Conservation (phyloP, 176 grass and related monocot species). For the Miscanthus lutarioriparius region DNA sequence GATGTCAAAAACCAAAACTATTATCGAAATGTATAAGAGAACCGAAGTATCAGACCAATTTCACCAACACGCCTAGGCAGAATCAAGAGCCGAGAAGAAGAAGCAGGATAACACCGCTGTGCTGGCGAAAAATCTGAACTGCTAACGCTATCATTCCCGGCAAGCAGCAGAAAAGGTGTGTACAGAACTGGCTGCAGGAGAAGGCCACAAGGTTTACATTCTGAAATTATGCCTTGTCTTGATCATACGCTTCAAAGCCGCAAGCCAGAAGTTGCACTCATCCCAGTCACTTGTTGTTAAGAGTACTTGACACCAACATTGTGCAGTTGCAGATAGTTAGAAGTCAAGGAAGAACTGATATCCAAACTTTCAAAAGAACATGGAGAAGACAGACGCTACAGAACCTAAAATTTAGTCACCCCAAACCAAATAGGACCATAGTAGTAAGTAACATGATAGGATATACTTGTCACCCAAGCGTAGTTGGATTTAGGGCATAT, state of each 20-base stretch:
- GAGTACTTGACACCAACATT: slow-evolving; percentile 53
- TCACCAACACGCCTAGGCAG: slow-evolving; percentile 22
- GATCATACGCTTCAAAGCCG: slow-evolving; percentile 90
- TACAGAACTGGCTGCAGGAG: slow-evolving; percentile 45
- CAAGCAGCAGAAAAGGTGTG: slow-evolving; percentile 46
- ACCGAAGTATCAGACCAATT: slow-evolving; percentile 36
- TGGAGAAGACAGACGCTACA: neutral
- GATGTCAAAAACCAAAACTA: slow-evolving; percentile 23
- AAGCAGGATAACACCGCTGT: slow-evolving; percentile 16
- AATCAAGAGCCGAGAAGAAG: neutral
- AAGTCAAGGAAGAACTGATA: neutral
- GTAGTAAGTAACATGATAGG: too few relatives aligned
- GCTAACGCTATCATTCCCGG: slow-evolving; percentile 33
- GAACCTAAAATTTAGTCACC: neutral
- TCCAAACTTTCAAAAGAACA: neutral
- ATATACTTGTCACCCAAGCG: too few relatives aligned
- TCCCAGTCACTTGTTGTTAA: slow-evolving; percentile 96
- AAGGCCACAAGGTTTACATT: slow-evolving; percentile 51
- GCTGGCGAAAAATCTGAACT: slow-evolving; percentile 34
- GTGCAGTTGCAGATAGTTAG: neutral
- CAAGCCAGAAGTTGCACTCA: slow-evolving; percentile 96
- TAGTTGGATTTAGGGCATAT: too few relatives aligned
- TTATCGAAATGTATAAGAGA: slow-evolving; percentile 32
- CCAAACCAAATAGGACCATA: too few relatives aligned
- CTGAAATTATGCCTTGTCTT: slow-evolving; percentile 76